Base-by-base conservation (phyloP, 2,329 filamentous ascomycete genomes). In the Penicillium glabrum region DNA sequence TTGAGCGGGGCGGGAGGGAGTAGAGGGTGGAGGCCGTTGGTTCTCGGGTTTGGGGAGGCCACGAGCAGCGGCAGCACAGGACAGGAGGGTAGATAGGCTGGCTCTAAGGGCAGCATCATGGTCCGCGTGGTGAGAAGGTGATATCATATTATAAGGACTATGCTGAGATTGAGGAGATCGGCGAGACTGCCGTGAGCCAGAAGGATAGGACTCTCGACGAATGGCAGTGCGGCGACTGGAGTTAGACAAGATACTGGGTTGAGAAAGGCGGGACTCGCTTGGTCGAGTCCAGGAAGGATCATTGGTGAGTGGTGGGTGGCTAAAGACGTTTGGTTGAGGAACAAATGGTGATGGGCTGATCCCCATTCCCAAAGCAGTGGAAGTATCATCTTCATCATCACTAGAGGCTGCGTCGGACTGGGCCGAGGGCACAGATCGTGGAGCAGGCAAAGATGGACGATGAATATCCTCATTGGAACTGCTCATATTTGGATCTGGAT, bases 41-140 rank as follows among this genome's bases (percentile, higher is more conserved):
- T 53, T 46, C 23, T 74, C 77, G 57, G 67, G 67, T 69, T 95
- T 96, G 1, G 89, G 86, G 16, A 95, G 80, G 4, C 89, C 89
- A 44, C 95, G 85, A 1, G 93, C 95, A 0, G 93, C 95, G 3
- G 93, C 92, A 0, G 92, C 93, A 68, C 91, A 96, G n/a, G 93
- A 97, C 13, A 99, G 84, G 13, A 99, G 83, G 0, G 95, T 98
- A 1, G 92, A 96, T n/a, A 99, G 82, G 48, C 91, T 96, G 21
- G 95, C 92, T 33, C 95, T 88, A 11, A 99, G 82, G 2, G 92
- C 95, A 29, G 92, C 95, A 67, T 99, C 95, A 67, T 98, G 93
- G 66, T 98, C 92, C 47, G 90, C 88, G 65, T 91, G 90, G 66
- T 90, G 86, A 3, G 86, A 85, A 1, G 90, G 88, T 0, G 89